Evolutionary conservation across 495 filamentous ascomycete species (phyloP).

Genomic region (Xylaria venustula): DNA sequence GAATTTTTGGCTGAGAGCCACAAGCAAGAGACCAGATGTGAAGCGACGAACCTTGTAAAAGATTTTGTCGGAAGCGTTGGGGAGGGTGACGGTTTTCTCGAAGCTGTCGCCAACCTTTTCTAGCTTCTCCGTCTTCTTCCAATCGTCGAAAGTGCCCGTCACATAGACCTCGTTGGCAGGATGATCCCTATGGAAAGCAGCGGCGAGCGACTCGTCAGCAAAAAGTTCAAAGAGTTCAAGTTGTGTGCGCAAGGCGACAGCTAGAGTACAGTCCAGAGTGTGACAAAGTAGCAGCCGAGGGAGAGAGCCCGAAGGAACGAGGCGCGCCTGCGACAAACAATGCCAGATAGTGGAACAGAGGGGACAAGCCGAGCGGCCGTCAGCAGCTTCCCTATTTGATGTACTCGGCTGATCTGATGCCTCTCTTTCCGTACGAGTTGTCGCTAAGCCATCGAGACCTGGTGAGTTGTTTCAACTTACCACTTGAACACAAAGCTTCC

Average conservation of each 20-base stretch:
- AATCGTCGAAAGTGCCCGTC: constrained; percentile 93
- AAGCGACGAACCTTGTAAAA: constrained; percentile 71
- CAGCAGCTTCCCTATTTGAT: background rate
- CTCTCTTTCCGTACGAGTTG: background rate
- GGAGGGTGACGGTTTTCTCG: constrained; percentile 73
- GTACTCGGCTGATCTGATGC: background rate
- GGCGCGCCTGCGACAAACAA: background rate
- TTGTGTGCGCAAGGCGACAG: constrained; percentile 16
- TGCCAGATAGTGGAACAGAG: background rate
- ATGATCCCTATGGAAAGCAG: constrained; percentile 58
- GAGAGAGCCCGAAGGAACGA: constrained; percentile 3
- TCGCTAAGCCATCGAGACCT: background rate
- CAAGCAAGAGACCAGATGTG: constrained; percentile 15
- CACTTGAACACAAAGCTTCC: constrained; percentile 57
- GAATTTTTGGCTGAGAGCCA: background rate
- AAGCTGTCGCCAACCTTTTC: constrained; percentile 69
- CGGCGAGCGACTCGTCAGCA: constrained; percentile 8
- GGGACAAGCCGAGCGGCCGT: background rate
- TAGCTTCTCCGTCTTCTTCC: constrained; percentile 79
- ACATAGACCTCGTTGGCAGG: constrained; percentile 84
- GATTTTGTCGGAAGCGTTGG: constrained; percentile 62
- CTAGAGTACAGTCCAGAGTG: constrained; percentile 3
- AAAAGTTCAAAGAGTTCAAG: constrained; percentile 1
- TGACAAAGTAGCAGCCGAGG: constrained; percentile 5
- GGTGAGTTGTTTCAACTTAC: constrained; percentile 34